Conservation (phyloP, 2,329 filamentous ascomycete genomes). For the Aphanoascus verrucosus region DNA sequence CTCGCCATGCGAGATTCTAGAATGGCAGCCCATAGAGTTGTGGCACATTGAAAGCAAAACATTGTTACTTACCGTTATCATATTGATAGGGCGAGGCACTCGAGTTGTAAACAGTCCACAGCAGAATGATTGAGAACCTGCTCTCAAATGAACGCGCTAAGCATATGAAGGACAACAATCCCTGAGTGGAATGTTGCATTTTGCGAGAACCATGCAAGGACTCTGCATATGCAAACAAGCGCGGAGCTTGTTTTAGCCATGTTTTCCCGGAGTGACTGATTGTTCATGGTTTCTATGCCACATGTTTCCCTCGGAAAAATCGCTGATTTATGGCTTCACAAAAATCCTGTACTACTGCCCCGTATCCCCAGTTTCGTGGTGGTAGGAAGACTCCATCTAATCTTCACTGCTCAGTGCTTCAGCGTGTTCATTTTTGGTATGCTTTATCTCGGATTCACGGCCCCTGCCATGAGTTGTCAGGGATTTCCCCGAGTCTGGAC, state of each 20-base stretch:
- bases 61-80: no score
- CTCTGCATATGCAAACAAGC: not conserved
- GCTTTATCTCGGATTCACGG: not conserved
- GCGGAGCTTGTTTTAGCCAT: not conserved
- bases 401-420: not conserved
- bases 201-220: not conserved
- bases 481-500: not conserved
- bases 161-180: not conserved
- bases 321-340: not conserved
- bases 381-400: not conserved
- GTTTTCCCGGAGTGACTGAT: not conserved
- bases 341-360: not conserved
- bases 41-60: no score
- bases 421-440: not conserved
- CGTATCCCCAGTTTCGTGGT: not conserved
- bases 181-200: slow-evolving; percentile 5
- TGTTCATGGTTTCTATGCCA: not conserved
- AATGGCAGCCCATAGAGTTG: no score
- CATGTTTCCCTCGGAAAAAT: not conserved
- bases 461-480: not conserved
- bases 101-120: no score
- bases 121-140: no score
- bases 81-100: no score
- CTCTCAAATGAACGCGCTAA: not conserved
- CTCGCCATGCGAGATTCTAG: no score